A percentile compares a stretch with the other conserved stretches of the same genome.
Conservation (phyloP, 1,284 basidiomycete species). For the Thecaphora thlaspeos region DNA sequence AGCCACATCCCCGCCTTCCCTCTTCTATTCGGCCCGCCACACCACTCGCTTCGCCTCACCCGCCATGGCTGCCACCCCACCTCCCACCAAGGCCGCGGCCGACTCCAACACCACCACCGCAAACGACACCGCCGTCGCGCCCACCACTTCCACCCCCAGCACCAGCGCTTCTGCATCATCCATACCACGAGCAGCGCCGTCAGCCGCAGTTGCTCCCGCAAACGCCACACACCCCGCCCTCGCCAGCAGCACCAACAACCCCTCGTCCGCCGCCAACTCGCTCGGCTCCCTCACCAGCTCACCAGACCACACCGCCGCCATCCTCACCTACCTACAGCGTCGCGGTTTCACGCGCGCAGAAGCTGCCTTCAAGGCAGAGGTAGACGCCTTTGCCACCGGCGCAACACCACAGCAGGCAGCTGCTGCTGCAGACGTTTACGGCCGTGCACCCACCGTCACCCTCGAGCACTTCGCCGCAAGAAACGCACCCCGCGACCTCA, state of each 20-base stretch:
- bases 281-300: constrained; percentile 26
- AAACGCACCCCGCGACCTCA: constrained; percentile 48
- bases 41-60: too few species aligned
- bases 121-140: too few species aligned
- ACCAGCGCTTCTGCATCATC: too few species aligned
- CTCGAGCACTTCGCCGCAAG: constrained; percentile 61
- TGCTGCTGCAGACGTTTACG: constrained; percentile 44
- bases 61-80: too few species aligned
- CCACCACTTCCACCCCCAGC: too few species aligned
- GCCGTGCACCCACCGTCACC: constrained; percentile 64
- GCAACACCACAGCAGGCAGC: constrained; percentile 31
- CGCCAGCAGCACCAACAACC: constrained; percentile 7
- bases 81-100: too few species aligned
- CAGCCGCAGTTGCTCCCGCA: too few species aligned
- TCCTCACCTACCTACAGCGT: constrained; percentile 68
- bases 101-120: too few species aligned
- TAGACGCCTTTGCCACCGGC: constrained; percentile 60
- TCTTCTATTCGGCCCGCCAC: too few species aligned
- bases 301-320: constrained; percentile 31
- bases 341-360: constrained; percentile 78
- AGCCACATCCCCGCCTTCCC: too few species aligned
- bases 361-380: constrained; percentile 69
- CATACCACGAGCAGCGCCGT: too few species aligned
- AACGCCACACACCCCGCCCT: too few species aligned
- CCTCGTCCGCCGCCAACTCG: constrained; percentile 12